phyloP scores from a whole-genome alignment of 192 early-diverging fungal species.

The Spizellomyces sp. region DNA sequence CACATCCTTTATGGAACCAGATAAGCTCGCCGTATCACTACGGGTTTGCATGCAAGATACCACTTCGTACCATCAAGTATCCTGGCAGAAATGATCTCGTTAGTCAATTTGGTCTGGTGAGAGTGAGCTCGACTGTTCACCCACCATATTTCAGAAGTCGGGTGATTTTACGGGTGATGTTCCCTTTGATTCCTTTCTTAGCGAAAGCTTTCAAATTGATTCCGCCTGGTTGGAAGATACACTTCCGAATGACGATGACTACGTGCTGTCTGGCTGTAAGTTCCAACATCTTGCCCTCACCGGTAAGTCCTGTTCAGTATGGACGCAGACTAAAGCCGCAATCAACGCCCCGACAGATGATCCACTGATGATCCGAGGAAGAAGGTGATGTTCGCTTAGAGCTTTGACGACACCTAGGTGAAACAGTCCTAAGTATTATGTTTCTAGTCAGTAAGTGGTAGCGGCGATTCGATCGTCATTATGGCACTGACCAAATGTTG shows the following conservation, averaged over 20 bases:
- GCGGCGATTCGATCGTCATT: not conserved
- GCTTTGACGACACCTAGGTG: constrained; percentile 82
- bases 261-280: constrained; percentile 19
- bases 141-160: constrained; percentile 68
- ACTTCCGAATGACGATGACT: too few relatives aligned
- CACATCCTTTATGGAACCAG: constrained; percentile 67
- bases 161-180: constrained; percentile 61
- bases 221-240: constrained; percentile 55
- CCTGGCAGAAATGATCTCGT: not conserved
- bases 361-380: constrained; percentile 79
- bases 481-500: constrained; percentile 61
- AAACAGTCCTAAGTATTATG: not conserved
- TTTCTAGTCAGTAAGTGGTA: constrained; percentile 2
- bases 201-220: constrained; percentile 72
- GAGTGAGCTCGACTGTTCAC: constrained; percentile 11
- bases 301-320: constrained; percentile 73
- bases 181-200: constrained; percentile 58
- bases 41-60: constrained; percentile 37
- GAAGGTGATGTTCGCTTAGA: constrained; percentile 59
- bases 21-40: too few relatives aligned
- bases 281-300: constrained; percentile 30
- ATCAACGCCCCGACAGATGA: constrained; percentile 73
- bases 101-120: not conserved
- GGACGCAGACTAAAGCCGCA: constrained; percentile 75
- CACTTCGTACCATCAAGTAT: not conserved